Percentiles rank a stretch among this genome's conserved stretches.
These are phyloP conservation scores for Flueggea neowawraea DNA, from an alignment of 441 rosid species.

Conservation along the genomic window DNA sequence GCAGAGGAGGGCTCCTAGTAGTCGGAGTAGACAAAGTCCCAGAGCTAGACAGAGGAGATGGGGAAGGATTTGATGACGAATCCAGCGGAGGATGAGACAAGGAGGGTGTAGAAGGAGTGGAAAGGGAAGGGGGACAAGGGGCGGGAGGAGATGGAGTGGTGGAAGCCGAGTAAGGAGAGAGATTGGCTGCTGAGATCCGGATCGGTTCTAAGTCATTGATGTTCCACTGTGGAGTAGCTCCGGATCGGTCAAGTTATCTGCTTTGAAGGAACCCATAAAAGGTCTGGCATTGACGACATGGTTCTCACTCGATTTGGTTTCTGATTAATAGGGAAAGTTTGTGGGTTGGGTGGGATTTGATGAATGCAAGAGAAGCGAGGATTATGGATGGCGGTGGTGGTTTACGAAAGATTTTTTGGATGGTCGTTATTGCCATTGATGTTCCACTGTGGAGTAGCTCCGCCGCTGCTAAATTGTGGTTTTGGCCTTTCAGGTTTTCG, in stretches of 20 bases:
- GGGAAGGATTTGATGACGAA: constrained; percentile 1
- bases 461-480: no score
- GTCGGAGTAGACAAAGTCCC: constrained; percentile 22
- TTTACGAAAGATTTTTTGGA: constrained; percentile 23
- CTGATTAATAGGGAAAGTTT: constrained; percentile 3
- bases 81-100: constrained; percentile 17
- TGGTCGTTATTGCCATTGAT: constrained; percentile 31
- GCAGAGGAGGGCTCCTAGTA: constrained; percentile 19
- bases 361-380: constrained; percentile 11
- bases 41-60: constrained; percentile 31
- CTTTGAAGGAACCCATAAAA: constrained; percentile 4
- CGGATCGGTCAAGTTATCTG: constrained; percentile 16
- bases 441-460: no score
- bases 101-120: constrained; percentile 24
- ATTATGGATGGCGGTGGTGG: constrained; percentile 7
- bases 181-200: no score
- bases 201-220: constrained; percentile 27
- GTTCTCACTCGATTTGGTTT: not conserved
- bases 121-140: constrained; percentile 47
- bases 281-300: not conserved
- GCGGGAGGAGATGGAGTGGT: constrained; percentile 19
- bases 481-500: no score
- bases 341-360: not conserved
- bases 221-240: constrained; percentile 72
- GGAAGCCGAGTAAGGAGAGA: not conserved